These are phyloP conservation scores for Inosperma sp. DNA, from an alignment of 768 basidiomycete species.

Conservation along the genomic window DNA sequence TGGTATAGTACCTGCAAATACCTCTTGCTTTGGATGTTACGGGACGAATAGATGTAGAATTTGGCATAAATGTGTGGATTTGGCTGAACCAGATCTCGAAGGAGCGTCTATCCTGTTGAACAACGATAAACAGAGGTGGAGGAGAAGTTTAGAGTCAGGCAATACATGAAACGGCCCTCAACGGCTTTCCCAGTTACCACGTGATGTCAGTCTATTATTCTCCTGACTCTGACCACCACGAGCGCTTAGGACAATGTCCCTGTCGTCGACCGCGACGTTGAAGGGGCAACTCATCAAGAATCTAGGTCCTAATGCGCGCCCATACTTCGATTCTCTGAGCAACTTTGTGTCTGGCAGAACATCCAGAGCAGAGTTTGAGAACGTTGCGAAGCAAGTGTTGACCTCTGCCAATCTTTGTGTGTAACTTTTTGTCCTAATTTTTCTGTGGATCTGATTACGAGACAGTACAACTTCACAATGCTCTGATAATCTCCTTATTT, in stretches of 20 bases:
- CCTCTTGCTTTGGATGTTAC: slow-evolving; percentile 69
- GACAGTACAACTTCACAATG: slow-evolving; percentile 75
- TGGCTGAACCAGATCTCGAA: not conserved
- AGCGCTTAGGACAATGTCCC: slow-evolving; percentile 46
- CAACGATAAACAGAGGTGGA: not conserved
- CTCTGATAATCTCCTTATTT: slow-evolving; percentile 77
- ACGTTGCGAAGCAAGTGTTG: slow-evolving; percentile 56
- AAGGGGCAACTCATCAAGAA: slow-evolving; percentile 61
- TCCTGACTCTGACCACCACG: not conserved
- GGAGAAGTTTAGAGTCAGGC: no score
- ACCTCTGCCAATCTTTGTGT: slow-evolving; percentile 50
- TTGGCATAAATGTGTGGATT: slow-evolving; percentile 10
- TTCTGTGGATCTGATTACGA: slow-evolving; percentile 10
- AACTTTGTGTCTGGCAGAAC: slow-evolving; percentile 62
- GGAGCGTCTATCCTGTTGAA: no score
- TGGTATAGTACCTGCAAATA: slow-evolving; percentile 61
- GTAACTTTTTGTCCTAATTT: slow-evolving; percentile 4
- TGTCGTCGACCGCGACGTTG: slow-evolving; percentile 69
- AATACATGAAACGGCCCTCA: no score
- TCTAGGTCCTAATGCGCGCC: slow-evolving; percentile 54
- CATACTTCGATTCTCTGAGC: slow-evolving; percentile 62
- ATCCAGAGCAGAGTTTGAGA: slow-evolving; percentile 75
- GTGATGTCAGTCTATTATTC: slow-evolving; percentile 4
- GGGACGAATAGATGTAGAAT: slow-evolving; percentile 39
- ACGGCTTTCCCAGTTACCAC: no score